These are phyloP conservation scores for Stygiomarasmius scandens DNA, from an alignment of 1,284 basidiomycete genomes.

Conservation along the genomic window DNA sequence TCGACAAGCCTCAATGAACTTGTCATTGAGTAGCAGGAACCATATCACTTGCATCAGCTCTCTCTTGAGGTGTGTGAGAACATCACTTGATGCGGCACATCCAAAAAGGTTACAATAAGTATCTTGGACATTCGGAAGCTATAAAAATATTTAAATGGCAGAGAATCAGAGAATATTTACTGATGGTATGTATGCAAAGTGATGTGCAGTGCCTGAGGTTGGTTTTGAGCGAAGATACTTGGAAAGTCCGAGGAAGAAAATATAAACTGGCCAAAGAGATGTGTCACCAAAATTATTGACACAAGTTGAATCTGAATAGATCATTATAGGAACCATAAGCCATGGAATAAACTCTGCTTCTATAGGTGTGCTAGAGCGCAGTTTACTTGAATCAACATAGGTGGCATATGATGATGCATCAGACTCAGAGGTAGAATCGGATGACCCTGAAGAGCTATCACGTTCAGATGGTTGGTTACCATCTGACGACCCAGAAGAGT, in stretches of 20 bases:
- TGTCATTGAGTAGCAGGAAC: slow-evolving; percentile 23
- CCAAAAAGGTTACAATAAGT: slow-evolving; percentile 9
- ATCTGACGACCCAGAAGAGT: no score
- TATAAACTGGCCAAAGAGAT: slow-evolving; percentile 33
- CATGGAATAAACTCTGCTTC: not conserved
- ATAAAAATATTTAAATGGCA: slow-evolving; percentile 5
- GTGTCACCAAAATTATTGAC: slow-evolving; percentile 32
- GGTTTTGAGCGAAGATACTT: slow-evolving; percentile 26
- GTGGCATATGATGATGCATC: no score
- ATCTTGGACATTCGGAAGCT: slow-evolving; percentile 26
- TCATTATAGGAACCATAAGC: not conserved
- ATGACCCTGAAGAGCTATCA: no score
- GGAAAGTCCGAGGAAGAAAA: slow-evolving; percentile 29
- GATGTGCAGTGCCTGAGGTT: slow-evolving; percentile 21
- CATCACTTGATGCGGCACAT: slow-evolving; percentile 10
- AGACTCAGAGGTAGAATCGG: no score
- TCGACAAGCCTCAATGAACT: slow-evolving; percentile 32
- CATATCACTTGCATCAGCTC: slow-evolving; percentile 38
- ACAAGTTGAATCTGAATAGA: slow-evolving; percentile 28
- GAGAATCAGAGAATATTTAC: not conserved
- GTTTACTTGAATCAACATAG: no score
- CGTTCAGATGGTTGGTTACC: no score
- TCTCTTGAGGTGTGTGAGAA: slow-evolving; percentile 30
- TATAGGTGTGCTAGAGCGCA: no score
- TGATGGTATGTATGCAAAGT: slow-evolving; percentile 17